Base-by-base conservation (phyloP, 164 flowering plant species). In the Vitis cinerea region DNA sequence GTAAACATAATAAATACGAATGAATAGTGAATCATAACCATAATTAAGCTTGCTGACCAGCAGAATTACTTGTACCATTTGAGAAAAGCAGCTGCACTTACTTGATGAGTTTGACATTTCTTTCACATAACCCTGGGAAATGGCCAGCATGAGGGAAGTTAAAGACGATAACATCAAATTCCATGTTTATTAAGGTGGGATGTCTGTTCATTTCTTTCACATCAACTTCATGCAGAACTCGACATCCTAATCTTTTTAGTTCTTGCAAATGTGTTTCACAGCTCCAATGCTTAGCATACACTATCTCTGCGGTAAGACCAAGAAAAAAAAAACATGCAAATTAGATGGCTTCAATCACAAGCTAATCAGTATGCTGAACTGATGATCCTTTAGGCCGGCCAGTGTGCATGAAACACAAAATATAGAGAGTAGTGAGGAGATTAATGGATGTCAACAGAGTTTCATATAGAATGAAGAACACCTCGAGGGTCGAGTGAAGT, bases 141-240 rank as follows among this genome's bases (percentile, higher is more conserved):
- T 75, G 76, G 8, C 86, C 88, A 1, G 85, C 84, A 65, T 83
- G 88, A 17, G 90, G 90, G 61, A 86, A 84, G 69, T 87, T 87
- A 76, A 72, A 85, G 71, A 87, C 65, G 10, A 86, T 82, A 11
- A 71, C 30, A 50, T 86, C 87, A 59, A 84, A 85, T 16, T 58
- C 37, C 60, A 65, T 72, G 9, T 49, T 12, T 6, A 15, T 54
- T 3, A 84, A 64, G 14, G 16, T n/a, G n/a, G 72, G 63, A 37
- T 81, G 74, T 2, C 27, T 2, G 71, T 54, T 44, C 87, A 84
- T 83, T 0, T 64, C 27, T 12, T 63, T 50, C 3, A 65, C 88
- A 66, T 86, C 79, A 1, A 86, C 73, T 27, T 64, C 75, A 64
- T 79, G 78, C 48, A 84, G n/a, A 13, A 83, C 64, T 9, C 58